These are phyloP conservation scores for Solanum lycopersicoides DNA, from an alignment of 257 asterid genomes.

Conservation along the genomic window DNA sequence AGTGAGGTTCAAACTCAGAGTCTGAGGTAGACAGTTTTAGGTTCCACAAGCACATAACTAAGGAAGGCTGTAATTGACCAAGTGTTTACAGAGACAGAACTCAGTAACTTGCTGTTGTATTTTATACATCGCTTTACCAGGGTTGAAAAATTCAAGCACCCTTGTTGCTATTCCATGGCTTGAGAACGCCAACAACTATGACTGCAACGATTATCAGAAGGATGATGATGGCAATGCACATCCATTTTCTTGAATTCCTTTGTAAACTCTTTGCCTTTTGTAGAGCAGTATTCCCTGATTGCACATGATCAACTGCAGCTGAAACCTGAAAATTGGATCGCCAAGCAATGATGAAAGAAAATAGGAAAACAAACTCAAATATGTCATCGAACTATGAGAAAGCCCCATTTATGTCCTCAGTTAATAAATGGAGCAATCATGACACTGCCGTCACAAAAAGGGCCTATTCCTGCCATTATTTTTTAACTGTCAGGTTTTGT, in stretches of 20 bases:
- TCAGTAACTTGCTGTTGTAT: neutral
- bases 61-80: neutral
- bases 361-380: neutral
- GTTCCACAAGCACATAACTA: neutral
- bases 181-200: constrained; percentile 75
- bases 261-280: constrained; percentile 84
- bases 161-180: constrained; percentile 78
- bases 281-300: constrained; percentile 78
- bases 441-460: neutral
- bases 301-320: constrained; percentile 92
- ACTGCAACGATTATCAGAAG: constrained; percentile 67
- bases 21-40: neutral
- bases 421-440: neutral
- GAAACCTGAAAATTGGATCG: constrained; percentile 50
- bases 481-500: neutral
- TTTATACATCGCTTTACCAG: neutral
- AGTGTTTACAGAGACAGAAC: neutral
- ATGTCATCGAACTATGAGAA: neutral
- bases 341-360: neutral
- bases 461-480: neutral
- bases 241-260: constrained; percentile 88
- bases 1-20: neutral
- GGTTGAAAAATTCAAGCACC: constrained; percentile 36
- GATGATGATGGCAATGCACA: constrained; percentile 76
- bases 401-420: neutral